Percentiles rank a stretch among this genome's conserved stretches.
Conservation (phyloP, 2,329 filamentous ascomycete species). For the Cercospora sp. region DNA sequence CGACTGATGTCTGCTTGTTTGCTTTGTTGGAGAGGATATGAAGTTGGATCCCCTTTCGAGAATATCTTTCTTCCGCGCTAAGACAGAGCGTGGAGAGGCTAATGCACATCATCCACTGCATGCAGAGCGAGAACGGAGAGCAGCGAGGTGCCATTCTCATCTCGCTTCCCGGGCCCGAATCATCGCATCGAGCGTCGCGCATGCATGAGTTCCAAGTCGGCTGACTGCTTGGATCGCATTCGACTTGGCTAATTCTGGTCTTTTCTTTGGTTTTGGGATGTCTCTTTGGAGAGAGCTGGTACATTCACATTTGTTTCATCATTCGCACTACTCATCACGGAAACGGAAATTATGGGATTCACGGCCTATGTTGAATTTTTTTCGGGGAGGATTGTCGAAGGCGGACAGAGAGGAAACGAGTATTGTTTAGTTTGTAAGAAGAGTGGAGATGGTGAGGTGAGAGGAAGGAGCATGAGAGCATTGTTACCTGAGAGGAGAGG, state of each 20-base stretch:
- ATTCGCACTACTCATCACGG: neutral
- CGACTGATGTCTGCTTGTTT: neutral
- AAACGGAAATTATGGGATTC: neutral
- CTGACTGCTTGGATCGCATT: neutral
- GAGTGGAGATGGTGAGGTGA: neutral
- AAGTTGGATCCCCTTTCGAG: neutral
- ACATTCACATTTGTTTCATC: neutral
- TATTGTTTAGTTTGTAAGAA: slow-evolving; percentile 3
- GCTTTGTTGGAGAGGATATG: neutral
- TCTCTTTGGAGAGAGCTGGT: neutral
- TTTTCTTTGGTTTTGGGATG: neutral
- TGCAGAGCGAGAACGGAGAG: neutral
- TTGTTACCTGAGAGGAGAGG: neutral
- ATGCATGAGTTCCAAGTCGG: neutral
- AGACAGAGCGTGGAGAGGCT: neutral
- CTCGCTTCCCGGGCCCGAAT: neutral
- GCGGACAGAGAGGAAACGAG: neutral
- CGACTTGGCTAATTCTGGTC: neutral
- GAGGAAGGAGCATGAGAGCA: neutral
- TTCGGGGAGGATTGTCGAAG: neutral
- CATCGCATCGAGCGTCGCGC: neutral
- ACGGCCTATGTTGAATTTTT: neutral
- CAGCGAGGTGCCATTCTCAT: neutral
- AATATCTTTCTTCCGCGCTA: neutral
- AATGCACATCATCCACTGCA: neutral